Conservation (phyloP, 2,329 filamentous ascomycete species). For the Cladosporium sp. region DNA sequence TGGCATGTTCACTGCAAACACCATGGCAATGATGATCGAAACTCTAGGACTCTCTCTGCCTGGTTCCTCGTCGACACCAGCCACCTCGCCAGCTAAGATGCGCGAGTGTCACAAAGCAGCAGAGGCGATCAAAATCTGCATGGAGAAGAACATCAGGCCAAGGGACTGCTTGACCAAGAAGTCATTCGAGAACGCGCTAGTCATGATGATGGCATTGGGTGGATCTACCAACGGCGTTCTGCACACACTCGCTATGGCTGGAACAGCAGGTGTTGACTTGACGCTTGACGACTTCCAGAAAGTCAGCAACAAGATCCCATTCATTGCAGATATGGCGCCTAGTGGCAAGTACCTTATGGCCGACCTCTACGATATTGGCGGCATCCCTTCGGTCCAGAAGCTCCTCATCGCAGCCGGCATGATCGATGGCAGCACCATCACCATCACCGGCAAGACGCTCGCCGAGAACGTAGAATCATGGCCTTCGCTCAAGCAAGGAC, state of each 20-base stretch:
- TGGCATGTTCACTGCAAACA: constrained; percentile 94
- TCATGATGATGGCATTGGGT: constrained; percentile 87
- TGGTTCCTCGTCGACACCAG: constrained; percentile 79
- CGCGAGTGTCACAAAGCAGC: constrained; percentile 81
- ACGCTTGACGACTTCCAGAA: constrained; percentile 79
- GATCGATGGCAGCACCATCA: constrained; percentile 72
- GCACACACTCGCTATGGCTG: constrained; percentile 86
- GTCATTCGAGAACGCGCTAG: constrained; percentile 82
- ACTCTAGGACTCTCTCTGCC: constrained; percentile 80
- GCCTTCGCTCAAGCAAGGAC: constrained; percentile 71
- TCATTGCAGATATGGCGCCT: constrained; percentile 80
- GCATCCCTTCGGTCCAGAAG: constrained; percentile 81
- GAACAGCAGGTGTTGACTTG: constrained; percentile 72
- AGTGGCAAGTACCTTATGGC: constrained; percentile 83
- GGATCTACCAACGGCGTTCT: constrained; percentile 86
- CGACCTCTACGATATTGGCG: constrained; percentile 80
- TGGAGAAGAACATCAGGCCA: constrained; percentile 79
- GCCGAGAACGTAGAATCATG: constrained; percentile 74
- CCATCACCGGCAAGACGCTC: constrained; percentile 79
- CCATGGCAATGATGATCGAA: constrained; percentile 87
- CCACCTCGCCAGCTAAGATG: constrained; percentile 75
- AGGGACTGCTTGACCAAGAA: constrained; percentile 73
- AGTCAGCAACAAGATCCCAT: constrained; percentile 76
- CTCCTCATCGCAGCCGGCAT: constrained; percentile 71
- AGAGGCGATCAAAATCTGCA: constrained; percentile 70